Evolutionary conservation across 2,329 filamentous ascomycete species (phyloP).

Genomic region (Pseudogymnoascus sp.): DNA sequence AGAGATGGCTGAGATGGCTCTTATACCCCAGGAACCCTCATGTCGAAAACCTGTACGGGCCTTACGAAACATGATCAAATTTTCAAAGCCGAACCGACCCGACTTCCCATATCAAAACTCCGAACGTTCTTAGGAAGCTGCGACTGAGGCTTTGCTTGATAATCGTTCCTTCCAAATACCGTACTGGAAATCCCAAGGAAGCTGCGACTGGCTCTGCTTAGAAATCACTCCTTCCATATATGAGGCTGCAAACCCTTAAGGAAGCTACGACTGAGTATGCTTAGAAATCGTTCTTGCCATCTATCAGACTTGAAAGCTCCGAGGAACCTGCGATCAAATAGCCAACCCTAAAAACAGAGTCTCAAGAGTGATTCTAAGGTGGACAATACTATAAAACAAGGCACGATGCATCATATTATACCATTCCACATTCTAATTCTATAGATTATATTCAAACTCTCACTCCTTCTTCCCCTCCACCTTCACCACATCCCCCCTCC

Average conservation of each 20-base stretch:
- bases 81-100: neutral
- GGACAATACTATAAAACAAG: neutral
- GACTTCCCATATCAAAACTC: too few species aligned
- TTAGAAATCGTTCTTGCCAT: neutral
- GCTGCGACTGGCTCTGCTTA: too few species aligned
- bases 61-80: neutral
- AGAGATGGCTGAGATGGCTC: too few species aligned
- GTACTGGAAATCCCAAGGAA: too few species aligned
- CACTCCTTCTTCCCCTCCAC: neutral
- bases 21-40: neutral
- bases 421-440: neutral
- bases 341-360: neutral
- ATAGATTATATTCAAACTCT: neutral
- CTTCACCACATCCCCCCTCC: constrained; percentile 4
- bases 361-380: neutral
- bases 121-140: neutral
- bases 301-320: neutral
- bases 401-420: neutral
- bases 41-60: neutral
- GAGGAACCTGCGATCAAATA: neutral
- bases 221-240: too few species aligned
- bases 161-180: neutral
- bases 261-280: neutral
- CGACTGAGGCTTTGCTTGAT: too few species aligned
- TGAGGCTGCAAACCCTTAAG: too few species aligned